phyloP scores from a whole-genome alignment of 306 rosid species.

The Canavalia gladiata region DNA sequence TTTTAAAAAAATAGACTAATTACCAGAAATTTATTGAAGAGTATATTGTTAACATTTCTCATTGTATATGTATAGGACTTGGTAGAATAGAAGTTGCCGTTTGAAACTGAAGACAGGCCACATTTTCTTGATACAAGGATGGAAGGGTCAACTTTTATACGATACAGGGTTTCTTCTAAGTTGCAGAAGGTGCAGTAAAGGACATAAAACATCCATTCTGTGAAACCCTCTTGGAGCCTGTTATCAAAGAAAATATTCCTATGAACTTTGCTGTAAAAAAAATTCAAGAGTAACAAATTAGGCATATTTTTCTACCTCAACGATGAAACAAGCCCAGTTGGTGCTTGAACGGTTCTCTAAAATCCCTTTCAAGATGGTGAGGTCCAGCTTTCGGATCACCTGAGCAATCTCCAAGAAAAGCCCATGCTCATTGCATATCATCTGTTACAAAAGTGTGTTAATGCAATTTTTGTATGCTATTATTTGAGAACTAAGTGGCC shows the following conservation, averaged over 20 bases:
- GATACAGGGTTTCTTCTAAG: constrained; percentile 57
- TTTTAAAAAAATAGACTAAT: too few species aligned
- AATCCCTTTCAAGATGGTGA: constrained; percentile 78
- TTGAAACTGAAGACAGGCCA: constrained; percentile 34
- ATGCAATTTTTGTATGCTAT: neutral
- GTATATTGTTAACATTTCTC: too few species aligned
- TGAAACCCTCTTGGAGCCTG: constrained; percentile 90
- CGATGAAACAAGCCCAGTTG: constrained; percentile 79
- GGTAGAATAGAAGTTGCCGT: constrained; percentile 2
- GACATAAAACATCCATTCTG: constrained; percentile 88
- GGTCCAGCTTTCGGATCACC: constrained; percentile 64
- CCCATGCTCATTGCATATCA: constrained; percentile 75
- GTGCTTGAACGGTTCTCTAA: constrained; percentile 62
- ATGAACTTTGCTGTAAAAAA: neutral
- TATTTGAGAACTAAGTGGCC: constrained; percentile 1
- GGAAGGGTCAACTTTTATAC: constrained; percentile 54
- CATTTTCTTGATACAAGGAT: neutral
- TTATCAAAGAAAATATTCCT: neutral
- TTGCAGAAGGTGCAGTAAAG: constrained; percentile 87
- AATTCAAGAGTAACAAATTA: neutral
- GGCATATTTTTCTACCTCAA: constrained; percentile 65
- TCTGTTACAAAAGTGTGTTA: constrained; percentile 40
- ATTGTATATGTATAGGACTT: neutral
- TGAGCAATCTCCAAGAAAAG: constrained; percentile 86
- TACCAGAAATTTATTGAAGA: too few species aligned